Percentiles rank a stretch among this genome's conserved stretches.
Conservation (phyloP, 371 early-diverging fungal species). For the Dinochytrium kinnereticum region DNA sequence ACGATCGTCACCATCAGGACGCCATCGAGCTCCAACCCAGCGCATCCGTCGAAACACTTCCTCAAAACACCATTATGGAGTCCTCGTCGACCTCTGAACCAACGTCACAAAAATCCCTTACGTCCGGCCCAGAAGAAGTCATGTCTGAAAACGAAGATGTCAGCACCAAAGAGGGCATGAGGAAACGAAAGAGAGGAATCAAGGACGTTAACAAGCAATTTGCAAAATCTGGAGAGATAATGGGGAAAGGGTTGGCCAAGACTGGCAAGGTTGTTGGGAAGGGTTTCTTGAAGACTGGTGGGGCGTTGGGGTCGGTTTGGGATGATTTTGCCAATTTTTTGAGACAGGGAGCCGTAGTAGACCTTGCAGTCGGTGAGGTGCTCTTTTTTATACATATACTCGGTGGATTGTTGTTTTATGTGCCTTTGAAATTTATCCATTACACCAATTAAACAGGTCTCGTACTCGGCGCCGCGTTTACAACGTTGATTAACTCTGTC, state of each 20-base stretch:
- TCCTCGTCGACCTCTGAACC: neutral
- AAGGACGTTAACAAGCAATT: neutral
- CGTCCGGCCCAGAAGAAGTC: too few relatives aligned
- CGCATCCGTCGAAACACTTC: neutral
- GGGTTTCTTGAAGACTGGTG: neutral
- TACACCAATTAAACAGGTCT: neutral
- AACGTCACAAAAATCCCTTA: too few relatives aligned
- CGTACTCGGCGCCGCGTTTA: conserved; percentile 2
- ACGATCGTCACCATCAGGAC: neutral
- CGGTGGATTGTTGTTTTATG: neutral
- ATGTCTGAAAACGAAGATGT: too few relatives aligned
- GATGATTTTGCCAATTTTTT: conserved; percentile 4
- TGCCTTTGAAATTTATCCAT: neutral
- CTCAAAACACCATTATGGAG: neutral
- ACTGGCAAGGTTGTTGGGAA: neutral
- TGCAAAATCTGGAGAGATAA: neutral
- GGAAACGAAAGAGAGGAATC: neutral
- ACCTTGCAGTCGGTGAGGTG: neutral
- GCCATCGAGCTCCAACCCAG: neutral
- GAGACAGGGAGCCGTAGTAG: neutral
- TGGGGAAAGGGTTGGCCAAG: neutral
- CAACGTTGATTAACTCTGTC: conserved; percentile 35
- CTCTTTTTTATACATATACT: neutral
- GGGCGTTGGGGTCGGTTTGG: neutral
- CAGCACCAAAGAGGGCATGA: neutral